Evolutionary conservation across 2,329 filamentous ascomycete species (phyloP), one percentile per base, ranked within the genome.

Genomic region (Exophiala mesophila): DNA sequence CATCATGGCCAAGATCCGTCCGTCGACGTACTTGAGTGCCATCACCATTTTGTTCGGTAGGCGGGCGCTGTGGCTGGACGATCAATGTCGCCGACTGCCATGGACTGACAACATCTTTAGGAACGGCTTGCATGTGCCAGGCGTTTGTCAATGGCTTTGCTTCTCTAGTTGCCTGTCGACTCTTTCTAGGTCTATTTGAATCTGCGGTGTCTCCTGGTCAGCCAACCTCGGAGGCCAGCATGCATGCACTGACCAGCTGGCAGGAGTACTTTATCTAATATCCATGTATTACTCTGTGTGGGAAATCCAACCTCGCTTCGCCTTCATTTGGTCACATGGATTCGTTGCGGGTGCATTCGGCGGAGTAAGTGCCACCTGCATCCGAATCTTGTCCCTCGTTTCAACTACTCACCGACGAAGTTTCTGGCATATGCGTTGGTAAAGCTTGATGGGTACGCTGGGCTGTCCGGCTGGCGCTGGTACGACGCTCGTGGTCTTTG

Each of bases 341-440:
- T 15, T 34, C 6, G 15, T 17, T 6, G 32, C 32, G 7, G 32
- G 32, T 17, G 32, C 13, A 34, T 34, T 19, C 6, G 20, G 32
- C 31, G 61, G 62, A 17, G 60, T 65, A 58, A 39, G 58, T n/a
- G n/a, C n/a, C n/a, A n/a, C n/a, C n/a, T n/a, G n/a, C n/a, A n/a
- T n/a, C n/a, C n/a, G n/a, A n/a, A n/a, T n/a, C n/a, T n/a, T n/a
- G n/a, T n/a, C n/a, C n/a, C n/a, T n/a, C n/a, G n/a, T n/a, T n/a
- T n/a, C n/a, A n/a, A n/a, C n/a, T n/a, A n/a, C n/a, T n/a, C n/a
- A n/a, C n/a, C n/a, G n/a, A n/a, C n/a, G n/a, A 61, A 1, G 63
- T 62, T 7, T 36, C 56, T 76, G 2, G 76, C 76, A 0, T 78
- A 82, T 5, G 84, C 88, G 39, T 79, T 76, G 0, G 66, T 68